Base-by-base conservation (phyloP, 2,329 filamentous ascomycete genomes). In the Elsinoe batatas region DNA sequence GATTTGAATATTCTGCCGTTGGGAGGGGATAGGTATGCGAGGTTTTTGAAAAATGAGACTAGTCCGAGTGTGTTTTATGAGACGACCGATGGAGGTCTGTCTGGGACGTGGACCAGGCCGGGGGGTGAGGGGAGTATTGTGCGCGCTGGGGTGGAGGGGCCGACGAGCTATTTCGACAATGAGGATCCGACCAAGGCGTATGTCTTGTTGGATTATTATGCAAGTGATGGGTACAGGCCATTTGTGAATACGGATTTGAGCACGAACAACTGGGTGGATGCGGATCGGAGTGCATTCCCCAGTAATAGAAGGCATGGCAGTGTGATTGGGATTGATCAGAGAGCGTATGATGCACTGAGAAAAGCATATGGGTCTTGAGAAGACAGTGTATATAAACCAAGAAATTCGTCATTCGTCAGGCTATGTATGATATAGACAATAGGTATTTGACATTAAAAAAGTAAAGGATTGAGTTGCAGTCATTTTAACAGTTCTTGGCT, bases 31-130 rank as follows among this genome's bases (percentile, higher is more conserved):
- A 32, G 35, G 33, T 80, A 76, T 51, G 68, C 76, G 5, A 73
- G 78, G 43, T 81, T 80, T 65, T 69, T 80, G 66, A 80, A 80
- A 60, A 76, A 80, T 64, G 77, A 81, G 62, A 71, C 72, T 1
- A 71, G 68, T 2, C 77, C 77, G 59, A 74, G 71, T 0, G 76
- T 81, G 18, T 81, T 77, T 57, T 70, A 73, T 32, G 77, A 80
- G 60, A 71, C 73, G 49, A 74, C 72, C 3, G 71, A 72, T 0
- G 70, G 61, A 0, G 79, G 78, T 0, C 64, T 81, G 0, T 77
- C 79, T 55, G 77, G 78, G 0, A 73, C 68, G 1, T 80, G 77
- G 76, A 75, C 33, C 1, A 32, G 50, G 15, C 51, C 50, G 10
- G 33, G 49, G n/a, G 44, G 49, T 5, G 32, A 42, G 3, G 40